Base-by-base conservation (phyloP, 306 rosid species). In the Rosa multiflora region DNA sequence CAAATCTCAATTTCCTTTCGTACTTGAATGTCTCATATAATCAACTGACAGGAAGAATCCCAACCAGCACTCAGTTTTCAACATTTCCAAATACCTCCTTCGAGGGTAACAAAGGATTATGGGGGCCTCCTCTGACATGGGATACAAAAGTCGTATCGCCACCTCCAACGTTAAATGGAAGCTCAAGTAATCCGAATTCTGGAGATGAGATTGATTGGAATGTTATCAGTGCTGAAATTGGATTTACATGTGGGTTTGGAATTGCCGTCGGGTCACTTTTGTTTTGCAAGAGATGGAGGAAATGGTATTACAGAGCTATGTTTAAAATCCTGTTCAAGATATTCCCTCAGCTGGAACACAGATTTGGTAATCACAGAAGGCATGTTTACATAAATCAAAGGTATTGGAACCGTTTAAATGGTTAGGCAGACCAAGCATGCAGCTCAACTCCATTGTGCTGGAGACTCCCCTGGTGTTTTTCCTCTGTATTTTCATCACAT, bases 1-100 rank as follows among this genome's bases (percentile, higher is more conserved):
- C 86, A 13, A 49, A 0, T 10, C 78, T 88, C 51, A 63, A 1
- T 15, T 90, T 90, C 81, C 86, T 88, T n/a, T 49, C 83, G 10
- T 55, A 73, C 61, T 1, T 86, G 37, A 56, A 82, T 46, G 87
- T 88, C 49, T 84, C 88, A 1, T 68, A 0, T 20, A 86, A 88
- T 70, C 21, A n/a, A 8, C 26, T 88, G 39, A 52, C 0, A 0
- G 92, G 90, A 0, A 66, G 0, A 26, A 86, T 88, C 40, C 92
- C 92, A 0, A 0, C 0, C 3, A 79, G 71, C 1, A 69, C 32
- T 0, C 88, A 88, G 0, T 18, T 84, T 39, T 63, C 61, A 1
- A 1, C 89, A 14, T 81, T 88, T 43, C 37, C 59, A 0, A 13
- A 47, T n/a, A 11, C 42, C 37, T 78, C 82, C 8, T 84, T 47